Base-by-base conservation (phyloP, 2,329 filamentous ascomycete genomes). In the Colletotrichum agaves region DNA sequence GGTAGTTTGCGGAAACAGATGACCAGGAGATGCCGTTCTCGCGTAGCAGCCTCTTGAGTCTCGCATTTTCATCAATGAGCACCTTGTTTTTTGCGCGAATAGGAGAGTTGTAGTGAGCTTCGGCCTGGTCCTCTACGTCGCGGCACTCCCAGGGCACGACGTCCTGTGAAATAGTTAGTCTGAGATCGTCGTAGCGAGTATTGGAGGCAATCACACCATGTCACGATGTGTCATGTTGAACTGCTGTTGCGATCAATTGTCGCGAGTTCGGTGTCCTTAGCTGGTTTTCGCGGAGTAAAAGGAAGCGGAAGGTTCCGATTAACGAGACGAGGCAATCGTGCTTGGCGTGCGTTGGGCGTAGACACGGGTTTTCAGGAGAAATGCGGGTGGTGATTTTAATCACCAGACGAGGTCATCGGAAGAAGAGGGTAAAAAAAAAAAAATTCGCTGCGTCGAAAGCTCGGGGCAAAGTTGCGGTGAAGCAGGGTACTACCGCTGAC, bases 1-100 rank as follows among this genome's bases (percentile, higher is more conserved):
- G 68, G 17, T 79, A 78, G 35, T 69, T 77, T 60, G 75, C 76
- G 5, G 78, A 74, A 57, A 78, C 67, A 6, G 79, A 73, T 4
- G 81, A 84, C 85, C 85, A 87, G 3, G 82, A 76, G 66, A 87
- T 85, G 37, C 81, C 82, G 72, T 86, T 82, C 66, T 86, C 81
- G 27, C 84, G 83, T 37, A 87, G 77, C 6, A 87, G 79, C 44
- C 79, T 80, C 75, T 87, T 87, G 55, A 87, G 77, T 37, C 73
- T 75, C 73, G 82, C 58, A 66, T 86, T 86, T 74, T 87, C 85
- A 17, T 84, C 82, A 13, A 77, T 69, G 3, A 87, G 78, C 55
- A 77, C 74, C 70, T 79, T 78, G 57, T 85, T 85, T 70, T 81
- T 78, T 61, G 75, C 75, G 31, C 84, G 84, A n/a, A 85, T 75